Conservation (phyloP, 2,329 filamentous ascomycete species). For the Emmonsia crescens region DNA sequence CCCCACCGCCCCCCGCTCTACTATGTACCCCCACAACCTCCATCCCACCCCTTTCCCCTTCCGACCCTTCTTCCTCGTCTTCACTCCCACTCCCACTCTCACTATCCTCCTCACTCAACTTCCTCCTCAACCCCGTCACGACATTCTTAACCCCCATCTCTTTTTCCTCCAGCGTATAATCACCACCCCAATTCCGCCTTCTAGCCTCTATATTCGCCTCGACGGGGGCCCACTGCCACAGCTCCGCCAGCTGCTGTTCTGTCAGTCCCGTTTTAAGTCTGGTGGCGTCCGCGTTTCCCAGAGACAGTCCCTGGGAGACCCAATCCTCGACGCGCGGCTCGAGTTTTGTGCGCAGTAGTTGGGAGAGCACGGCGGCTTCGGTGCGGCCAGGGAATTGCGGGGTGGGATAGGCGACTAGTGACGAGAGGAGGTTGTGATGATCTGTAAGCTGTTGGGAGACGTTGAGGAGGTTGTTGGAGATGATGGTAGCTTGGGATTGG, state of each 20-base stretch:
- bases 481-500: conserved; percentile 59
- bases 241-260: conserved; percentile 42
- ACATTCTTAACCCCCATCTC: conserved; percentile 57
- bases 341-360: conserved; percentile 71
- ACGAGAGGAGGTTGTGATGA: conserved; percentile 56
- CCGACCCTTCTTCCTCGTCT: conserved; percentile 44
- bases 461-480: conserved; percentile 58
- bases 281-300: conserved; percentile 17
- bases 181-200: conserved; percentile 46
- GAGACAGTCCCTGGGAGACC: conserved; percentile 52
- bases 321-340: conserved; percentile 67
- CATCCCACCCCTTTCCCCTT: conserved; percentile 33
- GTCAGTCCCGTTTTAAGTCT: conserved; percentile 19
- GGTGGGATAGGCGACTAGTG: conserved; percentile 63
- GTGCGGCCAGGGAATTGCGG: conserved; percentile 63
- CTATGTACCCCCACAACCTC: conserved; percentile 29
- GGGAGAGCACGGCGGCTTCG: conserved; percentile 49
- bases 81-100: conserved; percentile 40
- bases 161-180: conserved; percentile 62
- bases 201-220: conserved; percentile 37
- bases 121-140: conserved; percentile 56
- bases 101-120: conserved; percentile 45
- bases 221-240: conserved; percentile 50
- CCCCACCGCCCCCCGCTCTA: conserved; percentile 21
- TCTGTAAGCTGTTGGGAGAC: conserved; percentile 55